A percentile compares a stretch with the other conserved stretches of the same genome.
These are phyloP conservation scores for Acanthamoeba royreba DNA, from an alignment of 208 protist genomes.

Conservation along the genomic window DNA sequence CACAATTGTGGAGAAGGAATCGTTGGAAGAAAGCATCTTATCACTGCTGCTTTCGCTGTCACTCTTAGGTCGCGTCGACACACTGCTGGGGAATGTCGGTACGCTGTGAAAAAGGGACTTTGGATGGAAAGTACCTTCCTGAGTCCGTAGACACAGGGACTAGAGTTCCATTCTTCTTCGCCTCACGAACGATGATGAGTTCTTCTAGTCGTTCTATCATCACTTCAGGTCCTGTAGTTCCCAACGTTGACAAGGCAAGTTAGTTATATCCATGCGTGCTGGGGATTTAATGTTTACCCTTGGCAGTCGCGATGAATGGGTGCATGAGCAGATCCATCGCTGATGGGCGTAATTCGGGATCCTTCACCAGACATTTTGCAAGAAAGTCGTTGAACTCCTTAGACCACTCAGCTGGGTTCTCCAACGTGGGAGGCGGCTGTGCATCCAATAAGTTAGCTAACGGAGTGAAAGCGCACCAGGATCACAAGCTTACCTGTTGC, in stretches of 20 bases:
- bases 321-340: constrained; percentile 47
- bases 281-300: not conserved
- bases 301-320: constrained; percentile 7
- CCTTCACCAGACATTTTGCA: not conserved
- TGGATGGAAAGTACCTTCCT: too few species aligned
- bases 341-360: not conserved
- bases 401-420: not conserved
- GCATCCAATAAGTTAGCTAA: not conserved
- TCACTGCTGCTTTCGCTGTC: not conserved
- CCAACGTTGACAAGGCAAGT: too few species aligned
- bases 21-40: not conserved
- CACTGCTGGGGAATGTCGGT: not conserved
- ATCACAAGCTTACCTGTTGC: not conserved
- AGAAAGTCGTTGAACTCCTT: constrained; percentile 26
- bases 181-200: not conserved
- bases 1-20: not conserved
- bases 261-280: not conserved
- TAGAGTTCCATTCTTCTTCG: not conserved
- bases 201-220: not conserved
- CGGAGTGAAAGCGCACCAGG: not conserved
- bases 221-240: constrained; percentile 5
- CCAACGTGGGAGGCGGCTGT: not conserved
- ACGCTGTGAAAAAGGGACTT: too few species aligned
- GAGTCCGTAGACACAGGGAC: too few species aligned
- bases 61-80: not conserved